Percentiles rank a stretch among this genome's conserved stretches.
These are phyloP conservation scores for Fragilariopsis cylindrus DNA, from an alignment of 108 stramenopile genomes.

Conservation along the genomic window DNA sequence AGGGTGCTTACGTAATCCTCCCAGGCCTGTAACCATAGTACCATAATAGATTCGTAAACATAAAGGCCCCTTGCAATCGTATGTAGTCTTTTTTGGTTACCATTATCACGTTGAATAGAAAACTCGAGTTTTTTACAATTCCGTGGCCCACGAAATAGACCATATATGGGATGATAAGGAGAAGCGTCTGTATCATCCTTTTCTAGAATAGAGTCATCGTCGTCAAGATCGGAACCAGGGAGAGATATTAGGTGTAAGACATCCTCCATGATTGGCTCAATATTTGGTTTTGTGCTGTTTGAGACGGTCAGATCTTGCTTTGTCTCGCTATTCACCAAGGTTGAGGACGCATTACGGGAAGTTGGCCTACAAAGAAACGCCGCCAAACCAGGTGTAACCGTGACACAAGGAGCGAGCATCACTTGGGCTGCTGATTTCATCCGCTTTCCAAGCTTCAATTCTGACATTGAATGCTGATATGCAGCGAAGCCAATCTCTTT, in stretches of 20 bases:
- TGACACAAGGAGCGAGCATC: conserved; percentile 83
- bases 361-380: conserved; percentile 35
- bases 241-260: conserved; percentile 13
- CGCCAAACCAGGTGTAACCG: conserved; percentile 57
- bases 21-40: conserved; percentile 51
- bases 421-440: conserved; percentile 73
- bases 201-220: conserved; percentile 38
- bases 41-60: conserved; percentile 52
- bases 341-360: conserved; percentile 11
- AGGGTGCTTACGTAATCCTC: conserved; percentile 16
- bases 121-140: conserved; percentile 26
- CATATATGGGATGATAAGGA: conserved; percentile 2
- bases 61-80: conserved; percentile 24
- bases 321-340: not conserved
- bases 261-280: conserved; percentile 2
- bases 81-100: not conserved
- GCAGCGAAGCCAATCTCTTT: conserved; percentile 8
- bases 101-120: conserved; percentile 25
- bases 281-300: not conserved
- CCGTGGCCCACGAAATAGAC: conserved; percentile 29
- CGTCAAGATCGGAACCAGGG: conserved; percentile 65
- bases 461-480: conserved; percentile 15
- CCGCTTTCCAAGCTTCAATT: conserved; percentile 55
- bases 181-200: not conserved
- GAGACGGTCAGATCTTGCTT: not conserved